A percentile compares a stretch with the other conserved stretches of the same genome.
phyloP scores from a whole-genome alignment of 768 basidiomycete species.

The Termitomyces eurrhizus region DNA sequence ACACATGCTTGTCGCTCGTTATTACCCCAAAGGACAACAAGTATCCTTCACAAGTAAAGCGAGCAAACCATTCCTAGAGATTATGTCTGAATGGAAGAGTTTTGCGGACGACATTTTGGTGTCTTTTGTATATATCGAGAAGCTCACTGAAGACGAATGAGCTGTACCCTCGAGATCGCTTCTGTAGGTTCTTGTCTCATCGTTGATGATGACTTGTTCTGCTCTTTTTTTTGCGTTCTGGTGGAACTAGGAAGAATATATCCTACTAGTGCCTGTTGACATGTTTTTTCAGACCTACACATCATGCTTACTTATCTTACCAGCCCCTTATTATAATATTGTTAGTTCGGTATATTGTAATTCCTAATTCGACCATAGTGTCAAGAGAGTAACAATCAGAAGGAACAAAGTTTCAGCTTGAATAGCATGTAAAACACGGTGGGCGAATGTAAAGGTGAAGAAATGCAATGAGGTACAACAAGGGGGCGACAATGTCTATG shows the following conservation, averaged over 20 bases:
- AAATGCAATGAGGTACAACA: not conserved
- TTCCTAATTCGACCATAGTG: not conserved
- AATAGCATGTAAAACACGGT: not conserved
- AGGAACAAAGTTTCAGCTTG: not conserved
- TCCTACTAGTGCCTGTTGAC: not conserved
- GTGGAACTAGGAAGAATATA: not conserved
- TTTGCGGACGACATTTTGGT: constrained; percentile 27
- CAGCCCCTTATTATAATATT: not conserved
- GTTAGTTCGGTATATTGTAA: not conserved
- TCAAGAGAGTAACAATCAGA: not conserved
- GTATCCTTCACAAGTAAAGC: constrained; percentile 11
- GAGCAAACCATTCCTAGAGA: constrained; percentile 21
- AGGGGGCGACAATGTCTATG: constrained; percentile 22
- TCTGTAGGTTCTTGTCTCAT: not conserved
- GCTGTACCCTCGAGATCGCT: not conserved
- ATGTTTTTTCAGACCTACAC: no score
- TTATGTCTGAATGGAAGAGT: constrained; percentile 23
- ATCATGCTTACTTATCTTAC: not conserved
- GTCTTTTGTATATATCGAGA: constrained; percentile 29
- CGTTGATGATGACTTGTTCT: not conserved
- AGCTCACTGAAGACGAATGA: constrained; percentile 22
- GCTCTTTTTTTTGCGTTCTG: not conserved
- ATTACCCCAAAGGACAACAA: constrained; percentile 11
- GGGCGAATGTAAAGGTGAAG: not conserved
- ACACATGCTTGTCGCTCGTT: constrained; percentile 18